Base-by-base conservation (phyloP, 2,329 filamentous ascomycete species). In the Colletotrichum chlorophyti region DNA sequence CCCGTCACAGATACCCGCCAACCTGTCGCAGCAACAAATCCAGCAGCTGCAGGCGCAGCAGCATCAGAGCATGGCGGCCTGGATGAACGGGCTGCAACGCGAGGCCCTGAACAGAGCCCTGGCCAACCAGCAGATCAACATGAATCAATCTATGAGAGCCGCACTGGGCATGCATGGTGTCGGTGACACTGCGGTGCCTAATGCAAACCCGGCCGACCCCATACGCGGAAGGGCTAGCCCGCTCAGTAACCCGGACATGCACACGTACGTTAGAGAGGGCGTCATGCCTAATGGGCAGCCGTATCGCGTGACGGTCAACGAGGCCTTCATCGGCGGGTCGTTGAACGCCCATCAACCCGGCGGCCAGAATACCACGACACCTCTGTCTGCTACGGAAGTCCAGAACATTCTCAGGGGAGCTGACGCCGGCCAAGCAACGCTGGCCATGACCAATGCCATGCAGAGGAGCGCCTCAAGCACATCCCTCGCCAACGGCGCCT, bases 381-480 rank as follows among this genome's bases (percentile, higher is more conserved):
- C 61, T 27, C 65, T 81, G 26, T 76, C 78, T 11, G 69, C 75
- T 3, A 66, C 69, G 21, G 81, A 83, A 12, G 69, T 80, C 3
- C 78, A 79, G 43, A 79, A 74, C 51, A 76, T 80, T 26, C 65
- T 82, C 10, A 76, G 78, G 26, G 71, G 71, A 29, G 77, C 76
- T 6, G 81, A 83, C 65, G 71, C 75, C 21, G 72, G 68, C 29
- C 76, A 81, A 62, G 76, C 78, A 3, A 74, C 75, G 2, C 69
- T 74, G 34, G 66, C 69, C 17, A 76, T 79, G 72, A 73, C 78
- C 2, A 73, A 74, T 62, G 78, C 80, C 31, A 80, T 83, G 78
- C 79, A 82, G 38, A 74, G 81, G 52, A 83, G 78, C 64, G 74
- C 78, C 31, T 81, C 81, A 4, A 77, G 72, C 37, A 73, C 76